Conservation (phyloP, 495 filamentous ascomycete species). For the Xylaria bambusicola region DNA sequence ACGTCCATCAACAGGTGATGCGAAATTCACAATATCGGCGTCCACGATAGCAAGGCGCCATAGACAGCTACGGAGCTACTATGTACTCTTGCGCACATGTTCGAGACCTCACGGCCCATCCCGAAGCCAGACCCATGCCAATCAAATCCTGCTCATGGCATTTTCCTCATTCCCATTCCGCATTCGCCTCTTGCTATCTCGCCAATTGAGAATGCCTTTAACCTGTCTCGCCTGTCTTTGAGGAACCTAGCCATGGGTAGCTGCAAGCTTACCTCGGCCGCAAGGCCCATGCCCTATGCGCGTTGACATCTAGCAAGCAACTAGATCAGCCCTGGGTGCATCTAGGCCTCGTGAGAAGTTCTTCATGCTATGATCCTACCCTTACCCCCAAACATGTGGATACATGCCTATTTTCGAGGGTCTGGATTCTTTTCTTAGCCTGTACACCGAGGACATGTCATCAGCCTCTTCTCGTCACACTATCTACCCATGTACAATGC, state of each 20-base stretch:
- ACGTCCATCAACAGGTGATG: slow-evolving; percentile 7
- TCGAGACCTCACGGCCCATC: slow-evolving; percentile 7
- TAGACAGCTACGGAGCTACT: background rate
- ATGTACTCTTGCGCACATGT: background rate
- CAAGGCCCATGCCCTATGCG: background rate
- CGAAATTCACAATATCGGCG: slow-evolving; percentile 6
- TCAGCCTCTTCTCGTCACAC: background rate
- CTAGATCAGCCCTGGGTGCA: background rate
- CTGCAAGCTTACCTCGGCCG: slow-evolving; percentile 2
- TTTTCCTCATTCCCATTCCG: slow-evolving; percentile 13
- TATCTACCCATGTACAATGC: background rate
- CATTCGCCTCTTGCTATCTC: background rate
- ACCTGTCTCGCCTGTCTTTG: background rate
- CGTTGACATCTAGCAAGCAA: slow-evolving; percentile 1
- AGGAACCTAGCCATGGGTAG: background rate
- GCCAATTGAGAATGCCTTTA: slow-evolving; percentile 10
- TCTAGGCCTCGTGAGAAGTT: background rate
- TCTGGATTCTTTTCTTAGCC: background rate
- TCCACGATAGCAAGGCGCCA: background rate
- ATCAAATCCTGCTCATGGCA: slow-evolving; percentile 7
- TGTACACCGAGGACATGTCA: background rate
- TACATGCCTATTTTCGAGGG: too few species aligned
- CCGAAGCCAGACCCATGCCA: background rate
- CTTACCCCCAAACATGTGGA: too few species aligned
- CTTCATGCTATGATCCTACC: background rate